Evolutionary conservation across 441 rosid species (phyloP).

Genomic region (Kokia cookei): DNA sequence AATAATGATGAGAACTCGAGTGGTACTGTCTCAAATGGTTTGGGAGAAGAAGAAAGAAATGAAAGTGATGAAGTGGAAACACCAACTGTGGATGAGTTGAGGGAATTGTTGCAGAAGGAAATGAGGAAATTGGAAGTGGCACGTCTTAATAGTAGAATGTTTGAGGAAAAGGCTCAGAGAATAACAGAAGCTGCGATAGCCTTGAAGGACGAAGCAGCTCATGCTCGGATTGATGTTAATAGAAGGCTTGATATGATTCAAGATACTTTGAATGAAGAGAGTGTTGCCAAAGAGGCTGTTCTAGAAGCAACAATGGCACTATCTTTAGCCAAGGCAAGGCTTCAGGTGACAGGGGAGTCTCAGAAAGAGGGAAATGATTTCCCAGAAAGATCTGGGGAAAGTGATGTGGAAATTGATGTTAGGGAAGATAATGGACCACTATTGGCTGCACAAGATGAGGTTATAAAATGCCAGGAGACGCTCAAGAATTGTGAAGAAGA

Average conservation of each 20-base stretch:
- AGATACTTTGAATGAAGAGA: slow-evolving; percentile 60
- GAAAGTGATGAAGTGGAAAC: slow-evolving; percentile 30
- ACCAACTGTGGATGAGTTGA: slow-evolving; percentile 51
- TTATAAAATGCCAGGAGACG: slow-evolving; percentile 48
- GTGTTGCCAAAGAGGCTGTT: slow-evolving; percentile 63
- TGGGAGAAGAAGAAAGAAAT: slow-evolving; percentile 33
- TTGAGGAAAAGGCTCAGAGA: slow-evolving; percentile 88
- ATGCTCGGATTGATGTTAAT: slow-evolving; percentile 64
- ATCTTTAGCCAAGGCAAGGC: slow-evolving; percentile 82
- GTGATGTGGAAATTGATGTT: slow-evolving; percentile 21
- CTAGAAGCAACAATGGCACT: slow-evolving; percentile 76
- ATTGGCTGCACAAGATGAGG: slow-evolving; percentile 55
- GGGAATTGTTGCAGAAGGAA: slow-evolving; percentile 57
- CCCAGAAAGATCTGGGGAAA: slow-evolving; percentile 29
- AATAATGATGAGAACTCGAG: slow-evolving; percentile 26
- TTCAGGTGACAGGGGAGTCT: slow-evolving; percentile 45
- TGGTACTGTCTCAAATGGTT: slow-evolving; percentile 19
- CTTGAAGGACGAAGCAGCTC: slow-evolving; percentile 70
- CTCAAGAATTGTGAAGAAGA: slow-evolving; percentile 54
- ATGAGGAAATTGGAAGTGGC: slow-evolving; percentile 72
- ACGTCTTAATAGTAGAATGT: slow-evolving; percentile 63
- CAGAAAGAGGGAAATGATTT: slow-evolving; percentile 26
- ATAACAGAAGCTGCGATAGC: slow-evolving; percentile 89
- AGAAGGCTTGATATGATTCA: slow-evolving; percentile 46
- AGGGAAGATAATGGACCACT: slow-evolving; percentile 32